Percentiles rank a stretch among this genome's conserved stretches.
phyloP scores from a whole-genome alignment of 176 grass and related monocot genomes.

The bread wheat (Triticum aestivum) region IWGSC_CS_RefSeq_v2.1 NC_057814.1:31829425-31829924 shows the following conservation, averaged over 20 bases:
- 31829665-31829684: neutral
- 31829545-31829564: neutral
- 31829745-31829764: neutral
- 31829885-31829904: neutral
- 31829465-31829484: neutral
- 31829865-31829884: slow-evolving; percentile 10
- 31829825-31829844: slow-evolving; percentile 1
- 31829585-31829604: neutral
- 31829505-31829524: slow-evolving; percentile 4
- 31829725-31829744: neutral
- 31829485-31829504: slow-evolving; percentile 3
- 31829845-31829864: neutral
- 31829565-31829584: neutral
- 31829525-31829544: neutral
- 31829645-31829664: neutral
- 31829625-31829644: neutral
- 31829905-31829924: neutral
- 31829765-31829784: neutral
- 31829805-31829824: neutral
- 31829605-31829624: neutral
- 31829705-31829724: neutral
- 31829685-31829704: neutral
- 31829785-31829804: neutral
- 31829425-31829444: slow-evolving; percentile 27
- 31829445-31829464: neutral